Conservation (phyloP, 2,329 filamentous ascomycete species). For the Exophiala aquamarina region DNA sequence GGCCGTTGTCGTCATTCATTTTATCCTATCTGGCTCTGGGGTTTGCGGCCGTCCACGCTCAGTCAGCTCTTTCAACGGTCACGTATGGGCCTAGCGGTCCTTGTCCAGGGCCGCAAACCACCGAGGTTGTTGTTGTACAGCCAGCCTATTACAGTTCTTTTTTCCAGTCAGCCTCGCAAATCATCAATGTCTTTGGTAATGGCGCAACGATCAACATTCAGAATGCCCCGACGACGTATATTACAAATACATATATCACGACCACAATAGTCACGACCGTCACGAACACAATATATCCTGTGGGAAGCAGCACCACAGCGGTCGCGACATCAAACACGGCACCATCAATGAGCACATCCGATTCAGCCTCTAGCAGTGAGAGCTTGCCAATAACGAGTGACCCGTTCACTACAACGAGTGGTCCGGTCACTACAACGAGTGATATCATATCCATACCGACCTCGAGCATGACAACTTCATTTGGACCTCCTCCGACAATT, state of each 20-base stretch:
- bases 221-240: constrained; percentile 23
- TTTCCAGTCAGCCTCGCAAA: constrained; percentile 24
- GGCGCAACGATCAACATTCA: constrained; percentile 22
- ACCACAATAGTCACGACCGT: constrained; percentile 21
- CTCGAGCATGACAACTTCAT: too few species aligned
- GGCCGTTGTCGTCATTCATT: constrained; percentile 20
- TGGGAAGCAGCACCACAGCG: constrained; percentile 4
- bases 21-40: constrained; percentile 16
- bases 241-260: constrained; percentile 25
- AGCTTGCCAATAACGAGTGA: background rate
- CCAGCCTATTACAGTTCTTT: constrained; percentile 24
- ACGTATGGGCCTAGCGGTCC: constrained; percentile 19
- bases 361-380: constrained; percentile 4
- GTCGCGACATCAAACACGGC: background rate
- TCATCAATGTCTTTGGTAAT: constrained; percentile 24
- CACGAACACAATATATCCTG: constrained; percentile 2
- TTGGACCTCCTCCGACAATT: constrained; percentile 5
- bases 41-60: constrained; percentile 16
- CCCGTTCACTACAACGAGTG: background rate
- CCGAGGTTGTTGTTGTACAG: constrained; percentile 20
- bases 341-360: constrained; percentile 4
- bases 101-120: constrained; percentile 18
- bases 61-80: constrained; percentile 13
- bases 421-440: constrained; percentile 2
- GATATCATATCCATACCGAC: constrained; percentile 1